phyloP scores from a whole-genome alignment of 176 grass and related monocot genomes.

The Echinochloa phyllopogon region DNA sequence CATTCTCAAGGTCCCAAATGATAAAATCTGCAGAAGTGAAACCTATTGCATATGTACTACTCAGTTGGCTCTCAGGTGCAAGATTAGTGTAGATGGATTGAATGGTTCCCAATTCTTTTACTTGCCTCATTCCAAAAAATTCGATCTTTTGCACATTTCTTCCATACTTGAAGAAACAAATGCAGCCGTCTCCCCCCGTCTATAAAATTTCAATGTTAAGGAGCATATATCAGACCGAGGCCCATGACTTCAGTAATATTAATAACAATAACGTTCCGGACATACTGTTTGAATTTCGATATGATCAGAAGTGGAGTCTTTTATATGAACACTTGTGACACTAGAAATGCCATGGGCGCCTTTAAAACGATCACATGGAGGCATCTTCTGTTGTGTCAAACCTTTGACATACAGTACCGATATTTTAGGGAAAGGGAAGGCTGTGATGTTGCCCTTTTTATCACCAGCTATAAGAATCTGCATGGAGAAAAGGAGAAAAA shows the following conservation, averaged over 20 bases:
- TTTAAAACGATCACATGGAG: constrained; percentile 73
- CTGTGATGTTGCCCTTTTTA: constrained; percentile 85
- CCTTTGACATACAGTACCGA: constrained; percentile 25
- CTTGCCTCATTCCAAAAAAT: constrained; percentile 91
- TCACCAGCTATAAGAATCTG: constrained; percentile 90
- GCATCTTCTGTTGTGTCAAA: constrained; percentile 50
- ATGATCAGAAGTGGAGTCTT: constrained; percentile 48
- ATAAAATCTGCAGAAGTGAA: constrained; percentile 96
- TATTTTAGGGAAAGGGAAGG: constrained; percentile 67
- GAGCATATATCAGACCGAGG: constrained; percentile 24
- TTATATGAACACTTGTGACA: constrained; percentile 79
- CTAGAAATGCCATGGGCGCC: constrained; percentile 96
- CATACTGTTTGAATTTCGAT: constrained; percentile 79
- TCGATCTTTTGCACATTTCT: constrained; percentile 55
- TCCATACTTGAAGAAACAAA: constrained; percentile 85
- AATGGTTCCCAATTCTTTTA: constrained; percentile 88
- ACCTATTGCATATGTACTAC: constrained; percentile 72
- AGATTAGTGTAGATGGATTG: constrained; percentile 61
- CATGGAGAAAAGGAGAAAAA: constrained; percentile 34
- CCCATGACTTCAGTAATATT: constrained; percentile 30
- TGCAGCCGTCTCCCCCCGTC: constrained; percentile 97
- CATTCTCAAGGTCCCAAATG: constrained; percentile 93
- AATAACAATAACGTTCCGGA: constrained; percentile 32
- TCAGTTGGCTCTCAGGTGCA: constrained; percentile 27
- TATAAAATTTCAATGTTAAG: constrained; percentile 56